phyloP scores from a whole-genome alignment of 1,284 basidiomycete species.

The Paramarasmius palmivorus region DNA sequence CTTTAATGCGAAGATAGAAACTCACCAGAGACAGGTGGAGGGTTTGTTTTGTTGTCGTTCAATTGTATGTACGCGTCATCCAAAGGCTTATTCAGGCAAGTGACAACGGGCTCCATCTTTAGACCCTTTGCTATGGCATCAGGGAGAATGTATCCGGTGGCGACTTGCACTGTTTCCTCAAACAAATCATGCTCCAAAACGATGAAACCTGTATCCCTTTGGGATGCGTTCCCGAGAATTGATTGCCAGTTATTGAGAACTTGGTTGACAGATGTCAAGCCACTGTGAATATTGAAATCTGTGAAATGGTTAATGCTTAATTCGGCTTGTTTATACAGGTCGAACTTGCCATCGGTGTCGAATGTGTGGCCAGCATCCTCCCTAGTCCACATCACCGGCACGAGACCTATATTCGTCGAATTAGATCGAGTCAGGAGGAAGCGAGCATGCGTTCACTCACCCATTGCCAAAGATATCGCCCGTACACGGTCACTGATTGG shows the following conservation, averaged over 20 bases:
- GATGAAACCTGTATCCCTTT: conserved; percentile 60
- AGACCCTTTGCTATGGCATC: conserved; percentile 63
- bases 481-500: conserved; percentile 74
- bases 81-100: conserved; percentile 62
- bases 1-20: conserved; percentile 4
- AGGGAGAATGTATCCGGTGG: conserved; percentile 70
- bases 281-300: conserved; percentile 79
- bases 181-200: conserved; percentile 78
- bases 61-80: conserved; percentile 69
- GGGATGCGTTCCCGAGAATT: conserved; percentile 55
- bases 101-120: conserved; percentile 64
- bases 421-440: neutral
- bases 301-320: conserved; percentile 11
- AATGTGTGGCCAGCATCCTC: conserved; percentile 57
- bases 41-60: conserved; percentile 62
- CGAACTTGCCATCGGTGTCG: conserved; percentile 59
- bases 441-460: neutral
- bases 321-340: neutral
- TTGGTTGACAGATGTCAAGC: conserved; percentile 55
- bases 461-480: conserved; percentile 73
- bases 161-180: conserved; percentile 68
- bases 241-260: conserved; percentile 66
- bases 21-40: conserved; percentile 38
- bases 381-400: conserved; percentile 70
- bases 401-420: conserved; percentile 32